These are phyloP conservation scores for Annulohypoxylon stygium DNA, from an alignment of 495 filamentous ascomycete species.

Conservation along the genomic window DNA sequence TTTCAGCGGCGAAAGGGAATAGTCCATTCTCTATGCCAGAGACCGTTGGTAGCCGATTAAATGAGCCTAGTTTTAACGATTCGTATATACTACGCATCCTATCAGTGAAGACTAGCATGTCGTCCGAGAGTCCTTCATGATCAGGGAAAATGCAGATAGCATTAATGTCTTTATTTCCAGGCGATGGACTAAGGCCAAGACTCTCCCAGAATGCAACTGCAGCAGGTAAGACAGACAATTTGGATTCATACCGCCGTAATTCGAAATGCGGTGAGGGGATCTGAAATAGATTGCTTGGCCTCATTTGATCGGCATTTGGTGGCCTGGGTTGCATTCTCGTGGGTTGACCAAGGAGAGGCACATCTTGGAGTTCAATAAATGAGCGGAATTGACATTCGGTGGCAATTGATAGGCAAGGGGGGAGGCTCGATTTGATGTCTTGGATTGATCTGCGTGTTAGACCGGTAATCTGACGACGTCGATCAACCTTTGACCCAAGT, in stretches of 20 bases:
- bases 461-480: conserved; percentile 54
- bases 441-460: conserved; percentile 57
- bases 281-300: conserved; percentile 59
- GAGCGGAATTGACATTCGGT: conserved; percentile 59
- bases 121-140: conserved; percentile 67
- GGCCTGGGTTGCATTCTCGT: conserved; percentile 62
- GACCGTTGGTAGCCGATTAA: conserved; percentile 68
- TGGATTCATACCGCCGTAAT: conserved; percentile 78
- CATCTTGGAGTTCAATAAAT: conserved; percentile 66
- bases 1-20: conserved; percentile 64
- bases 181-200: conserved; percentile 82
- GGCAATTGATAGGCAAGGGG: conserved; percentile 54
- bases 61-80: conserved; percentile 79
- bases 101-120: conserved; percentile 76
- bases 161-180: conserved; percentile 82
- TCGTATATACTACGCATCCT: conserved; percentile 82
- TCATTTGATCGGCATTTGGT: conserved; percentile 52
- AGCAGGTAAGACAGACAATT: conserved; percentile 81
- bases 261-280: conserved; percentile 78
- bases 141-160: conserved; percentile 84
- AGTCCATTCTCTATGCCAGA: conserved; percentile 70
- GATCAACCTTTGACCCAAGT: conserved; percentile 44
- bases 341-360: conserved; percentile 60
- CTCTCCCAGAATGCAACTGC: conserved; percentile 92
- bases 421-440: conserved; percentile 55